These are phyloP conservation scores for Aquanectria penicillioides DNA, from an alignment of 2,329 filamentous ascomycete species.

Conservation along the genomic window DNA sequence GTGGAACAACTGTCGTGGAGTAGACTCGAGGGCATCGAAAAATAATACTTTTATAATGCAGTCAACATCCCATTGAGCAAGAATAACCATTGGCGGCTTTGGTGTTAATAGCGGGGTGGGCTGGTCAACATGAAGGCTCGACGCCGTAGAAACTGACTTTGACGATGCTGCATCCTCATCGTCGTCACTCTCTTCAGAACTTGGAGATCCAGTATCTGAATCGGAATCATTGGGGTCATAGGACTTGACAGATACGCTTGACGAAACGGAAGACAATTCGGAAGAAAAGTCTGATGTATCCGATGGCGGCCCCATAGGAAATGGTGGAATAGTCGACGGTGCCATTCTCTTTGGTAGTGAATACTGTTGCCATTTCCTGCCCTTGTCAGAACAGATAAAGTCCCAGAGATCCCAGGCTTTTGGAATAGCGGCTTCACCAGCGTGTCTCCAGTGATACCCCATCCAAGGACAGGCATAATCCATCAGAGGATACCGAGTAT, in stretches of 20 bases:
- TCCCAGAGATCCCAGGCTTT: slow-evolving; percentile 27
- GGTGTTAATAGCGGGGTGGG: background rate
- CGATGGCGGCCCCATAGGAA: background rate
- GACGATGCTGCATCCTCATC: no score
- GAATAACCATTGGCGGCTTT: slow-evolving; percentile 27
- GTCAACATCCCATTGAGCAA: slow-evolving; percentile 31
- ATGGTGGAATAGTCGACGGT: background rate
- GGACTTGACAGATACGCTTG: background rate
- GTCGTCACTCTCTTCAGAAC: no score
- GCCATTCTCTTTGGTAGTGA: background rate
- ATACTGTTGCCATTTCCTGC: slow-evolving; percentile 22
- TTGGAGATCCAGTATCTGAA: background rate
- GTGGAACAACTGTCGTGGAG: slow-evolving; percentile 1
- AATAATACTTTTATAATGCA: slow-evolving; percentile 27
- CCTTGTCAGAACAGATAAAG: slow-evolving; percentile 29
- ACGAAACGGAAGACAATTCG: background rate
- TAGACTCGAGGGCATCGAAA: slow-evolving; percentile 3
- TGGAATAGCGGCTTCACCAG: slow-evolving; percentile 7
- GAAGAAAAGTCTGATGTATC: background rate
- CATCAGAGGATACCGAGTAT: slow-evolving; percentile 15
- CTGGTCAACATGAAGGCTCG: background rate
- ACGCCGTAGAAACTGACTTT: no score
- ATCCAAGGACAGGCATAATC: slow-evolving; percentile 25
- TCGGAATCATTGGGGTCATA: background rate
- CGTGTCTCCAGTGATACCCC: slow-evolving; percentile 26